Conservation (phyloP, 768 basidiomycete species). For the Aureoboletus auriporus region DNA sequence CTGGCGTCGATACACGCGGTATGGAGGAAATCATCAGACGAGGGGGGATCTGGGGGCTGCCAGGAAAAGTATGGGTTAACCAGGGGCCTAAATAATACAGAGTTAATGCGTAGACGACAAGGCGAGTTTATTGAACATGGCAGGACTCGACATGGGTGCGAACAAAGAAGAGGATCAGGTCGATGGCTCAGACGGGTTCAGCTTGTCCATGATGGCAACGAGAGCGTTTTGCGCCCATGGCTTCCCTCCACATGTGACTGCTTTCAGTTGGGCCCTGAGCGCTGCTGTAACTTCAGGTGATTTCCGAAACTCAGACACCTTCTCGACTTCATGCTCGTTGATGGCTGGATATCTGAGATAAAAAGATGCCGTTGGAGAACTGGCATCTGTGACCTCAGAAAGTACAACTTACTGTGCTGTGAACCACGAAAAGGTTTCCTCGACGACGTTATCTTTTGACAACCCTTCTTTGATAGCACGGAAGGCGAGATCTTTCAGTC, state of each 20-base stretch:
- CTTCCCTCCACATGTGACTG: conserved; percentile 21
- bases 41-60: conserved; percentile 65
- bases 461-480: conserved; percentile 21
- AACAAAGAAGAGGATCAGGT: background rate
- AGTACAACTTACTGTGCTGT: conserved; percentile 25
- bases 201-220: conserved; percentile 21
- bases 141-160: too few species aligned
- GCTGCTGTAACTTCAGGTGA: conserved; percentile 17
- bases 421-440: conserved; percentile 29
- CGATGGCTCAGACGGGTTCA: conserved; percentile 10
- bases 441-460: conserved; percentile 24
- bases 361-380: background rate
- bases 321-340: conserved; percentile 14
- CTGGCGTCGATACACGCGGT: conserved; percentile 47
- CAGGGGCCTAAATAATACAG: conserved; percentile 13
- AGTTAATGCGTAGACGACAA: too few species aligned
- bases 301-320: conserved; percentile 18
- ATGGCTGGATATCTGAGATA: conserved; percentile 17
- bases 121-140: too few species aligned
- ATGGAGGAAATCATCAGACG: conserved; percentile 71
- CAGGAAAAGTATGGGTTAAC: conserved; percentile 57
- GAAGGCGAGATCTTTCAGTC: conserved; percentile 22
- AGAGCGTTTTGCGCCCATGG: conserved; percentile 23
- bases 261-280: conserved; percentile 21
- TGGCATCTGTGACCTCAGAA: background rate